Conservation (phyloP, 2,329 filamentous ascomycete species). For the Hawksworthiomyces lignivorus region DNA sequence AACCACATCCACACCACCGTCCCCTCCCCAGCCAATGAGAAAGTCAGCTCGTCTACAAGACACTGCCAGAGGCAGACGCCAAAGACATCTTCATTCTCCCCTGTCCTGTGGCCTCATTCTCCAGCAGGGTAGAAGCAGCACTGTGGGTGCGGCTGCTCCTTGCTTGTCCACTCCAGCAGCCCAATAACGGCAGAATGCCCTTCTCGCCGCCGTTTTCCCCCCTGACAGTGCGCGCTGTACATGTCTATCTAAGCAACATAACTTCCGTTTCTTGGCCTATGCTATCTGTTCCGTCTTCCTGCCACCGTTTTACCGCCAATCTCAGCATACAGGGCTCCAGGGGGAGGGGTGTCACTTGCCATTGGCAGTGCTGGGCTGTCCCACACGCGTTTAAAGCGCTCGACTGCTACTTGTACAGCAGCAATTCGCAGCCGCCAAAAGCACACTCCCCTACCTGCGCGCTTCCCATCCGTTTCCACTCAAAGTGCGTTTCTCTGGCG, state of each 20-base stretch:
- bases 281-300: no score
- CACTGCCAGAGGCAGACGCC: no score
- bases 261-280: no score
- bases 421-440: slow-evolving; percentile 3
- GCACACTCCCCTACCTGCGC: slow-evolving; percentile 14
- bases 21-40: slow-evolving; percentile 5
- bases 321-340: no score
- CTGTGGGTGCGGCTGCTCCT: not conserved
- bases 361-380: no score
- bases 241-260: no score
- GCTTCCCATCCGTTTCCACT: slow-evolving; percentile 1
- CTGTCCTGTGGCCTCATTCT: not conserved
- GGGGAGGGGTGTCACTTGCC: not conserved
- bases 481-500: not conserved
- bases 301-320: no score
- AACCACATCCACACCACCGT: not conserved
- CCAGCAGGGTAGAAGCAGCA: no score
- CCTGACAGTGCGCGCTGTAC: no score
- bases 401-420: not conserved
- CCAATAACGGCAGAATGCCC: no score
- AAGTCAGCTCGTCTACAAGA: slow-evolving; percentile 2
- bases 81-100: not conserved
- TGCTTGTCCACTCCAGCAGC: no score
- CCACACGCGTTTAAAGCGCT: not conserved
- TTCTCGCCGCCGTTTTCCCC: no score